Percentiles rank a stretch among this genome's conserved stretches.
phyloP scores from a whole-genome alignment of 192 early-diverging fungal genomes.

The Umbelopsis ramanniana region DNA sequence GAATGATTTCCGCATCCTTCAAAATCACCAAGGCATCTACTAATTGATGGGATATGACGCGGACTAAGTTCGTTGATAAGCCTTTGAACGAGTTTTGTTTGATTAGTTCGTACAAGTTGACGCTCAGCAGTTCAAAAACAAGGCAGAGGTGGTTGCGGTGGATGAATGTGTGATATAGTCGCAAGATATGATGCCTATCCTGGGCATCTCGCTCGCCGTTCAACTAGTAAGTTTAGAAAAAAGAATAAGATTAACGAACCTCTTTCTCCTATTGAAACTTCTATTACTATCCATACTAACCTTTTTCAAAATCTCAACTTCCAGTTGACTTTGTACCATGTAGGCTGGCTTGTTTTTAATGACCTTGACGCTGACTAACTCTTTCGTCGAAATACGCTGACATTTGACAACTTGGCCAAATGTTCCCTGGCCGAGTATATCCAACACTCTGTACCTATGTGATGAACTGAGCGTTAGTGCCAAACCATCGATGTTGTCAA shows the following conservation, averaged over 20 bases:
- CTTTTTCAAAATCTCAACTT: conserved; percentile 91
- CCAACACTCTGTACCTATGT: conserved; percentile 84
- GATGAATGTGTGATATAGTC: conserved; percentile 90
- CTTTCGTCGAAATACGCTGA: conserved; percentile 86
- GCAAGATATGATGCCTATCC: conserved; percentile 87
- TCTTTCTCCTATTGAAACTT: background rate
- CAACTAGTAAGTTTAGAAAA: conserved; percentile 53
- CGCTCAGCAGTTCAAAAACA: conserved; percentile 93
- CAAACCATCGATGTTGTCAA: background rate
- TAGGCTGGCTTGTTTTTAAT: conserved; percentile 98
- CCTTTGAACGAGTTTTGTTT: conserved; percentile 96
- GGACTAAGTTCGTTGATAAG: conserved; percentile 90
- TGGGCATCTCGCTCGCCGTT: conserved; percentile 84
- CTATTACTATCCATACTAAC: conserved; percentile 38
- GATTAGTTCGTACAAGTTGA: conserved; percentile 97
- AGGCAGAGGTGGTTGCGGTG: conserved; percentile 94
- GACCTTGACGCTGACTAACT: conserved; percentile 91
- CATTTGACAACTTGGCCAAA: conserved; percentile 99
- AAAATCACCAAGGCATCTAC: conserved; percentile 88
- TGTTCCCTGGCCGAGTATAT: conserved; percentile 94
- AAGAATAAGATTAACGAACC: background rate
- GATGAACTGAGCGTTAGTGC: background rate
- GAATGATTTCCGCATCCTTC: conserved; percentile 89
- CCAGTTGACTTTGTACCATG: conserved; percentile 94
- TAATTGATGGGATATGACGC: conserved; percentile 92